Percentiles rank a stretch among this genome's conserved stretches.
These are phyloP conservation scores for Hagleromyces aurorensis DNA, from an alignment of 805 yeast genomes.

Conservation along the genomic window DNA sequence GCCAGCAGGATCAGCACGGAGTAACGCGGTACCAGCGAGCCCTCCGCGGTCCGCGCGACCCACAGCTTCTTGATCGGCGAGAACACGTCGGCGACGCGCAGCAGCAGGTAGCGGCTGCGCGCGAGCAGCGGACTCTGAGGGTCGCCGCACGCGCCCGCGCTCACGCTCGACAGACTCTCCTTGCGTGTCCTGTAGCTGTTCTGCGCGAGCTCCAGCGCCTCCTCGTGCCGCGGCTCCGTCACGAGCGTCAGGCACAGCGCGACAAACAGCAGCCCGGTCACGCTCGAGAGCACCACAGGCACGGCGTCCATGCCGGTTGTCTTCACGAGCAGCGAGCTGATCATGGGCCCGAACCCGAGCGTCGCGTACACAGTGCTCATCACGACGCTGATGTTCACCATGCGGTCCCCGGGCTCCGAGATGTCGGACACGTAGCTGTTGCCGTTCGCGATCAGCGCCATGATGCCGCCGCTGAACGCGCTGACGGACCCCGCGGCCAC, in stretches of 20 bases:
- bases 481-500: slow-evolving; percentile 39
- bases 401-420: slow-evolving; percentile 51
- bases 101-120: slow-evolving; percentile 9
- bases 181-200: slow-evolving; percentile 26
- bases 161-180: slow-evolving; percentile 22
- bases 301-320: slow-evolving; percentile 21
- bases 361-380: slow-evolving; percentile 56
- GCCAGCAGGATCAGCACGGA: slow-evolving; percentile 43
- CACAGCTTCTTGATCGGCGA: slow-evolving; percentile 49
- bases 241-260: slow-evolving; percentile 35
- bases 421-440: slow-evolving; percentile 73
- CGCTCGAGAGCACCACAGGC: slow-evolving; percentile 29
- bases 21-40: slow-evolving; percentile 33
- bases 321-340: slow-evolving; percentile 39
- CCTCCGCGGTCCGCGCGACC: slow-evolving; percentile 32
- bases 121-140: slow-evolving; percentile 1
- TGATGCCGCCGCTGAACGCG: slow-evolving; percentile 55
- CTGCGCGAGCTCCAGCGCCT: slow-evolving; percentile 47
- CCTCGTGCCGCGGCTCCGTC: slow-evolving; percentile 57
- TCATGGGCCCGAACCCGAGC: slow-evolving; percentile 55
- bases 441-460: slow-evolving; percentile 47
- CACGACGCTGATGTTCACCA: slow-evolving; percentile 49
- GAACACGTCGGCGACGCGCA: slow-evolving; percentile 23
- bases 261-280: slow-evolving; percentile 29
- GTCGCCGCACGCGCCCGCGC: slow-evolving; percentile 7